phyloP scores from a whole-genome alignment of 2,329 filamentous ascomycete species.

The Aspergillus arachidicola region DNA sequence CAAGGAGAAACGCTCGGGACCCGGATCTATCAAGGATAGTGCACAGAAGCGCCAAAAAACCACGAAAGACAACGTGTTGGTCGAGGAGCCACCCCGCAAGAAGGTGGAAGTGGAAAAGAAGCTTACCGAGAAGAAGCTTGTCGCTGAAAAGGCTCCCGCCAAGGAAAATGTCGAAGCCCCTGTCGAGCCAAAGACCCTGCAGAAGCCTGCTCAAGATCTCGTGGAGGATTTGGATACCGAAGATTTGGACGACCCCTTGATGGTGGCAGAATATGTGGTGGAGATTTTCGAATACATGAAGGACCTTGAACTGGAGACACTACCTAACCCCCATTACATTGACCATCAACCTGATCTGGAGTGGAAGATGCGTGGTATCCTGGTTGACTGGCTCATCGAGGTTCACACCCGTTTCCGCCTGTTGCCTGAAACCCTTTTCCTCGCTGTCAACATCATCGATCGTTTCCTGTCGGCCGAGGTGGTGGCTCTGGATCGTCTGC shows the following conservation, averaged over 20 bases:
- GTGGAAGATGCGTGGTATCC: conserved; percentile 97
- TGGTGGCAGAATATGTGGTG: conserved; percentile 96
- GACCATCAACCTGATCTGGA: conserved; percentile 90
- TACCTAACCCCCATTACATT: conserved; percentile 95
- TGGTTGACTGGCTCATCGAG: conserved; percentile 97
- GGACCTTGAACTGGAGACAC: conserved; percentile 76
- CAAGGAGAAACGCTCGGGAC: conserved; percentile 69
- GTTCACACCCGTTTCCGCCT: conserved; percentile 97
- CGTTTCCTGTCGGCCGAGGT: conserved; percentile 95
- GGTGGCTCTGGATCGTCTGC: conserved; percentile 91
- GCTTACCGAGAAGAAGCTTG: conserved; percentile 37
- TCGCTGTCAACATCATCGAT: conserved; percentile 97
- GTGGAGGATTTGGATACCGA: conserved; percentile 74
- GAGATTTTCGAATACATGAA: conserved; percentile 97
- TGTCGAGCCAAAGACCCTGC: conserved; percentile 42
- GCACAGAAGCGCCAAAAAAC: conserved; percentile 64
- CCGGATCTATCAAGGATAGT: conserved; percentile 68
- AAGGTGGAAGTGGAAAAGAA: conserved; percentile 62
- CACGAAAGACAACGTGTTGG: conserved; percentile 60
- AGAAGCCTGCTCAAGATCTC: conserved; percentile 40
- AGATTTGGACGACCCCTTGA: conserved; percentile 89
- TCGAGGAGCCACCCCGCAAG: conserved; percentile 69
- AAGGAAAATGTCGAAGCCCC: conserved; percentile 28
- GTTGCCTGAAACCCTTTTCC: conserved; percentile 92
- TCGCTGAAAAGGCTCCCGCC: conserved; percentile 35